Conservation (phyloP, 192 early-diverging fungal species). For the Coemansia sp. region DNA sequence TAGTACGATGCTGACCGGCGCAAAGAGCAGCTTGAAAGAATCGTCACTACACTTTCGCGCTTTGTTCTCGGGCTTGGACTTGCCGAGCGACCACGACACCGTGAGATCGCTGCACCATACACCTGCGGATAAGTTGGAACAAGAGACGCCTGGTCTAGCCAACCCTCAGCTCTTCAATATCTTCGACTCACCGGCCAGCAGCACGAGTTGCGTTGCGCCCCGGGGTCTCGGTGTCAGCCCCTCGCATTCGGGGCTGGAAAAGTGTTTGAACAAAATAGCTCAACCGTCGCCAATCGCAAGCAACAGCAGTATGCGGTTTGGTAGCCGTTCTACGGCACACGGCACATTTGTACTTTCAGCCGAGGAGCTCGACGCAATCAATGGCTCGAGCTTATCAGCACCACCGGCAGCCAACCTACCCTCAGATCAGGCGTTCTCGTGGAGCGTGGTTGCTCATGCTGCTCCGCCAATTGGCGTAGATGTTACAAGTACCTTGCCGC, state of each 20-base stretch:
- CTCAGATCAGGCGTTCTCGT: not conserved
- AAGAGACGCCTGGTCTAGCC: slow-evolving; percentile 7
- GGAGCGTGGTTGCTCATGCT: not conserved
- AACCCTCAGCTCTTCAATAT: slow-evolving; percentile 20
- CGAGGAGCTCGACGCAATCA: slow-evolving; percentile 30
- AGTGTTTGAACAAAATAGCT: not conserved
- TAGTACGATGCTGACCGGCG: slow-evolving; percentile 10
- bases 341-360: slow-evolving; percentile 30
- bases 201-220: not conserved
- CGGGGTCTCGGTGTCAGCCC: not conserved
- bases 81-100: not conserved
- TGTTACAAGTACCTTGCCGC: not conserved
- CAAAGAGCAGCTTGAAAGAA: slow-evolving; percentile 30
- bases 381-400: slow-evolving; percentile 4
- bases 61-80: slow-evolving; percentile 25
- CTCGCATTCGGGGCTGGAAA: not conserved
- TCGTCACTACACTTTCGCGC: slow-evolving; percentile 31
- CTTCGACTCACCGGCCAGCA: slow-evolving; percentile 11
- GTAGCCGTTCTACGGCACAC: slow-evolving; percentile 12
- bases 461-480: not conserved
- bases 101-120: slow-evolving; percentile 11
- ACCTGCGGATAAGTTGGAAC: slow-evolving; percentile 12
- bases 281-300: slow-evolving; percentile 2
- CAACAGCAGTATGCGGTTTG: slow-evolving; percentile 8
- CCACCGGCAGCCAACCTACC: not conserved